A percentile compares a stretch with the other conserved stretches of the same genome.
phyloP scores from a whole-genome alignment of 257 asterid genomes.

The Asclepias syriaca region DNA sequence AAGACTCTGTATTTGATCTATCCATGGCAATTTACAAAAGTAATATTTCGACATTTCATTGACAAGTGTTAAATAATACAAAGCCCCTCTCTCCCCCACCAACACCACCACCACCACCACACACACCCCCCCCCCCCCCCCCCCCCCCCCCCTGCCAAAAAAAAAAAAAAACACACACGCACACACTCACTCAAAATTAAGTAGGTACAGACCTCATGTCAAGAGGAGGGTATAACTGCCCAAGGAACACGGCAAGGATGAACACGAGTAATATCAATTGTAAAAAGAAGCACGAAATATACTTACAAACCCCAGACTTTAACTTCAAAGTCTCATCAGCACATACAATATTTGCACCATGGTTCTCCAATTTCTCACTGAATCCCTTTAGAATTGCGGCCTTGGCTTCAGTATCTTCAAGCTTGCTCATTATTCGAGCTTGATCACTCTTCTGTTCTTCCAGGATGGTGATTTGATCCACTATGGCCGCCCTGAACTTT shows the following conservation, averaged over 20 bases:
- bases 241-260: conserved; percentile 28
- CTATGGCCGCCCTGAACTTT: conserved; percentile 34
- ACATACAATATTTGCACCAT: conserved; percentile 35
- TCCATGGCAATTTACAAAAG: conserved; percentile 25
- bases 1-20: conserved; percentile 23
- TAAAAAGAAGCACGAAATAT: conserved; percentile 39
- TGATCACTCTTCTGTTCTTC: conserved; percentile 53
- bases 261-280: conserved; percentile 47
- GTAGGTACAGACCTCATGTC: conserved; percentile 61
- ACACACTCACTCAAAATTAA: conserved; percentile 21
- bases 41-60: conserved; percentile 20
- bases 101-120: too few species aligned
- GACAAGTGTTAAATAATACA: conserved; percentile 6
- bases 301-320: conserved; percentile 43
- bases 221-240: conserved; percentile 30
- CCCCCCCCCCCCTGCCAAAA: too few species aligned
- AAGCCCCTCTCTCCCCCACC: background rate
- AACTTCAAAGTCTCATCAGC: conserved; percentile 41
- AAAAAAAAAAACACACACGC: conserved; percentile 10
- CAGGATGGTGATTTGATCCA: conserved; percentile 42
- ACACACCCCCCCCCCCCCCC: too few species aligned
- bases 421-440: conserved; percentile 35
- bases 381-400: conserved; percentile 45
- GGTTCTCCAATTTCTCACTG: conserved; percentile 38
- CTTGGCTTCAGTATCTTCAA: conserved; percentile 41